These are phyloP conservation scores for Pseudognaphalium luteoalbum DNA, from an alignment of 129 eudicot species.

Conservation along the genomic window DNA sequence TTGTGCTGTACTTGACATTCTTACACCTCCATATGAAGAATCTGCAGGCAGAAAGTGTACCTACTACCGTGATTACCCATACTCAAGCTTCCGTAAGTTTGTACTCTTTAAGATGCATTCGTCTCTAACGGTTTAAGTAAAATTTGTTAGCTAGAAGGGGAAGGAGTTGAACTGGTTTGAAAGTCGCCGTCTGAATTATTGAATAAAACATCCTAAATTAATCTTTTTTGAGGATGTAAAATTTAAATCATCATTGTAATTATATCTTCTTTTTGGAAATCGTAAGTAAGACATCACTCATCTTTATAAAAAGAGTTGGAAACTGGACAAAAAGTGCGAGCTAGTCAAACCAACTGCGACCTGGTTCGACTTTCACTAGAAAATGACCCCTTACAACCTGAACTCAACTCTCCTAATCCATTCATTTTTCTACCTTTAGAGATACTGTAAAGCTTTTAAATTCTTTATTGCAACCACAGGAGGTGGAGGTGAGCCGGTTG, in stretches of 20 bases:
- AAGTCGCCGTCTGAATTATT: not conserved
- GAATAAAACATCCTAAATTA: not conserved
- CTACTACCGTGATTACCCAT: slow-evolving; percentile 88
- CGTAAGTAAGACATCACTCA: too few species aligned
- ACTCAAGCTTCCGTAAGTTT: slow-evolving; percentile 63
- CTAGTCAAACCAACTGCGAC: not conserved
- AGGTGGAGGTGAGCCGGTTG: slow-evolving; percentile 33
- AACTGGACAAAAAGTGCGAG: not conserved
- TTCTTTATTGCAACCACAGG: slow-evolving; percentile 39
- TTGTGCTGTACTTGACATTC: slow-evolving; percentile 94
- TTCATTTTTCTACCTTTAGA: not conserved
- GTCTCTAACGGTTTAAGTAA: not conserved
- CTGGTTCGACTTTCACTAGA: not conserved
- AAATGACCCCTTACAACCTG: not conserved
- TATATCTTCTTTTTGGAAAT: too few species aligned
- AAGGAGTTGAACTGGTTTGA: not conserved
- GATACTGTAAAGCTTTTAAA: not conserved
- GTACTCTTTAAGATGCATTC: slow-evolving; percentile 3
- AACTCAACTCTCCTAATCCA: not conserved
- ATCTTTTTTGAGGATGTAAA: not conserved
- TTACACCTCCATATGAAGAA: slow-evolving; percentile 87
- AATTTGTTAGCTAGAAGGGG: not conserved
- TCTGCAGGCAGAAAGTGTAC: slow-evolving; percentile 84
- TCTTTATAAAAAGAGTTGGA: too few species aligned
- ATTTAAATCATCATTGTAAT: too few species aligned